These are phyloP conservation scores for Celoporthe dispersa DNA, from an alignment of 2,329 filamentous ascomycete species.

Conservation along the genomic window DNA sequence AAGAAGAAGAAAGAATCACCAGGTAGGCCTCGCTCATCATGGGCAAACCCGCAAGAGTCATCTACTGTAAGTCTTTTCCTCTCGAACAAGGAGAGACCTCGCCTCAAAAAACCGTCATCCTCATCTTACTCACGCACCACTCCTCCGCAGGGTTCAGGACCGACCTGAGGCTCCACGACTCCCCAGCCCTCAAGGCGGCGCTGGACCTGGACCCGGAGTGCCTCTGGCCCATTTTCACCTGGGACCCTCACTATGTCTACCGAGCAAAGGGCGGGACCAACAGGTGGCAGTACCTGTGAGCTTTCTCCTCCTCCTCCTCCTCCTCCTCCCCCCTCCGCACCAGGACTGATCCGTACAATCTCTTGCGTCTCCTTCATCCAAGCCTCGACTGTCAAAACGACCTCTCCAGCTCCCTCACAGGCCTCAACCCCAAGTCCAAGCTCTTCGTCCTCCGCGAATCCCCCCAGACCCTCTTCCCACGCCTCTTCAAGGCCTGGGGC, in stretches of 20 bases:
- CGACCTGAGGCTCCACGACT: constrained; percentile 77
- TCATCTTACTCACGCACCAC: background rate
- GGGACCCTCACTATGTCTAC: constrained; percentile 83
- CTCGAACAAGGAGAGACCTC: background rate
- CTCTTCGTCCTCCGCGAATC: constrained; percentile 74
- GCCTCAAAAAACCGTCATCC: too few relatives aligned
- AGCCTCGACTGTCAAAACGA: constrained; percentile 69
- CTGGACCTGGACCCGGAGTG: constrained; percentile 70
- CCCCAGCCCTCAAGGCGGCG: constrained; percentile 72
- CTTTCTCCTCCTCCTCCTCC: background rate
- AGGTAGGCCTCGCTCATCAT: background rate
- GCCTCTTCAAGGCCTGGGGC: constrained; percentile 74
- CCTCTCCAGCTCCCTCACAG: constrained; percentile 68
- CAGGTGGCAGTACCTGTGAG: constrained; percentile 72
- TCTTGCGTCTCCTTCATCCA: too few relatives aligned
- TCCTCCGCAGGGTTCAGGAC: constrained; percentile 67
- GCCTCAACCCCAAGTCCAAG: constrained; percentile 71
- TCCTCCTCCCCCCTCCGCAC: background rate
- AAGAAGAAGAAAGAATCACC: too few relatives aligned
- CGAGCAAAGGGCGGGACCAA: constrained; percentile 71
- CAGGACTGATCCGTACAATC: background rate
- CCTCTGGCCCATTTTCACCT: constrained; percentile 78
- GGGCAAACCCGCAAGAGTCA: constrained; percentile 22
- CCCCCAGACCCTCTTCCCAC: constrained; percentile 71
- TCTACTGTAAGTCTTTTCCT: constrained; percentile 15